A percentile compares a stretch with the other conserved stretches of the same genome.
Evolutionary conservation across 2,329 filamentous ascomycete genomes (phyloP).

Genomic region (Diaporthe sp.): DNA sequence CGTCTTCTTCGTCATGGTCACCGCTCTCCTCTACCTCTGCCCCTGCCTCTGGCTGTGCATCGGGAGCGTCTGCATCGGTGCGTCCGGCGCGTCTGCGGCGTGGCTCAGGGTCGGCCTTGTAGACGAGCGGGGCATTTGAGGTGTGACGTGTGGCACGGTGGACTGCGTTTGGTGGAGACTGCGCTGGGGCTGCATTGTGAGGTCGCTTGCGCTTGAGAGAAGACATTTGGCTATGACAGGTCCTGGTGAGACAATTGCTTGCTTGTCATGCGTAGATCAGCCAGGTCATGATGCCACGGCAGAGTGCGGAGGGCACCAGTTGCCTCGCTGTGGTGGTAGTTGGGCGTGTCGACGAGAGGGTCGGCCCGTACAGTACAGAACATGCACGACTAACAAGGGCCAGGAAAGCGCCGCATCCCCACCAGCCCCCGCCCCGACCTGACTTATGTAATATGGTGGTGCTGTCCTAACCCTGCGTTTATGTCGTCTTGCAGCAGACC

Average conservation of each 20-base stretch:
- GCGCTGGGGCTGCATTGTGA: constrained; percentile 33
- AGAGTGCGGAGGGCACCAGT: background rate
- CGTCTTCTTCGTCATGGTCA: background rate
- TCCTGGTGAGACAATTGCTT: background rate
- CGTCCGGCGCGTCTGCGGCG: constrained; percentile 40
- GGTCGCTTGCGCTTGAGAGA: constrained; percentile 46
- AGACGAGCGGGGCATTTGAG: constrained; percentile 46
- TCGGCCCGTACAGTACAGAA: background rate
- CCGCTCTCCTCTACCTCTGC: background rate
- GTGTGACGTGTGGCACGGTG: constrained; percentile 47
- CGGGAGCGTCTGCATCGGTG: constrained; percentile 26
- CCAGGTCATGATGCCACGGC: background rate
- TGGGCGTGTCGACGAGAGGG: background rate
- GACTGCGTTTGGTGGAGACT: constrained; percentile 7
- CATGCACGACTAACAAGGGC: background rate
- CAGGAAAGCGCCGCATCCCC: too few relatives aligned
- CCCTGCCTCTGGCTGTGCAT: constrained; percentile 8
- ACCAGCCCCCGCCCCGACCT: background rate
- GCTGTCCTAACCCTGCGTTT: constrained; percentile 1
- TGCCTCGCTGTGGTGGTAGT: background rate
- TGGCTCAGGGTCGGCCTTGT: constrained; percentile 44
- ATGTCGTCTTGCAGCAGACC: background rate
- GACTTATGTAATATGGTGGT: background rate
- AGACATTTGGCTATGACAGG: constrained; percentile 37
- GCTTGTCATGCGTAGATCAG: background rate